Percentiles rank a stretch among this genome's conserved stretches.
Conservation (phyloP, 305 asterid species). For the Nicotiana rustica region DNA sequence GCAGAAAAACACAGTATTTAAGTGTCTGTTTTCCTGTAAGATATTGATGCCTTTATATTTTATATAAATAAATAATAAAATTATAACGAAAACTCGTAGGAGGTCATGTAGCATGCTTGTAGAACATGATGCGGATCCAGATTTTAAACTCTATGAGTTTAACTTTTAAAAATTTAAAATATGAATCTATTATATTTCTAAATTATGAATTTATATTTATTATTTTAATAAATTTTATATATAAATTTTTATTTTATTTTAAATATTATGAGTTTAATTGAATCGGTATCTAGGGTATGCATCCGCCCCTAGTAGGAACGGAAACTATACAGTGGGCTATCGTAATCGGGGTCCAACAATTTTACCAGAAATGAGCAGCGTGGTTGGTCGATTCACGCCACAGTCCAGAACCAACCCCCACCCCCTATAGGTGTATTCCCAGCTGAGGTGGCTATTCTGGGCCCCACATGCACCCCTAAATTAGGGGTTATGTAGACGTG, state of each 20-base stretch:
- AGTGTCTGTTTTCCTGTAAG: conserved; percentile 31
- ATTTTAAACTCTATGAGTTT: no score
- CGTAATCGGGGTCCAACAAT: conserved; percentile 73
- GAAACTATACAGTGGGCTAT: conserved; percentile 28
- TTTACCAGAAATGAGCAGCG: conserved; percentile 66
- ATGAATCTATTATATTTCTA: no score
- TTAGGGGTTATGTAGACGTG: conserved; percentile 43
- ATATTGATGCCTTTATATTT: neutral
- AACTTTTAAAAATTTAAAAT: no score
- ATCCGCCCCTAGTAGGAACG: no score
- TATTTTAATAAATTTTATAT: no score
- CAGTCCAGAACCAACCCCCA: conserved; percentile 38
- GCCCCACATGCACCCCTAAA: conserved; percentile 52
- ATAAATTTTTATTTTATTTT: no score
- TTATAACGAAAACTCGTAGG: neutral
- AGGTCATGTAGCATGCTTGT: conserved; percentile 28
- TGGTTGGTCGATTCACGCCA: conserved; percentile 51
- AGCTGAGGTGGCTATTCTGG: conserved; percentile 40
- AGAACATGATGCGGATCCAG: no score
- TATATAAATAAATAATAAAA: neutral
- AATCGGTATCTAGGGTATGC: no score
- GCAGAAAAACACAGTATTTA: conserved; percentile 33
- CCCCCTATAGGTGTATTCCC: conserved; percentile 35
- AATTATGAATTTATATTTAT: no score
- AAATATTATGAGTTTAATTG: no score